A percentile compares a stretch with the other conserved stretches of the same genome.
phyloP scores from a whole-genome alignment of 108 stramenopile species.

The Phaeodactylum tricornutum region DNA sequence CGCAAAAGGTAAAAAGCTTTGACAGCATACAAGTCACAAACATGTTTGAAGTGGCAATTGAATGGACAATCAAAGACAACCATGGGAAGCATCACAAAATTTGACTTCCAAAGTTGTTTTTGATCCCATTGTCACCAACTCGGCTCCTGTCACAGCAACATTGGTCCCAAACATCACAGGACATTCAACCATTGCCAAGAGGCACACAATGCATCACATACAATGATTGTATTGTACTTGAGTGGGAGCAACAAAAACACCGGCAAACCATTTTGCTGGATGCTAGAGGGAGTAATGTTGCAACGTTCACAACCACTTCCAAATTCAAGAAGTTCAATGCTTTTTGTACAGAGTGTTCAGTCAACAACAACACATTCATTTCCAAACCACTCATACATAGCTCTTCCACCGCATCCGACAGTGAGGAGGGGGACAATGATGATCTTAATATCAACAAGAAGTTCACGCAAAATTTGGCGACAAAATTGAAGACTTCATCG shows the following conservation, averaged over 20 bases:
- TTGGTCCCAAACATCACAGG: conserved; percentile 19
- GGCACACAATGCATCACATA: background rate
- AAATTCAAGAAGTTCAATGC: conserved; percentile 11
- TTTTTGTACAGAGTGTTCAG: too few relatives aligned
- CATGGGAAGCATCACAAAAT: conserved; percentile 12
- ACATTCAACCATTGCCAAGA: background rate
- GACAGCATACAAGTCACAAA: background rate
- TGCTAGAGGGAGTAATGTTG: conserved; percentile 6
- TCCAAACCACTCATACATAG: too few relatives aligned
- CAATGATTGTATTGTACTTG: background rate
- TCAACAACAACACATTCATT: too few relatives aligned
- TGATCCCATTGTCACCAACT: conserved; percentile 6
- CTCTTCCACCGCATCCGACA: too few relatives aligned
- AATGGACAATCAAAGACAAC: conserved; percentile 18
- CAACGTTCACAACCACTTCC: conserved; percentile 6
- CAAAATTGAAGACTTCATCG: too few relatives aligned
- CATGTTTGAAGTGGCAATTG: background rate
- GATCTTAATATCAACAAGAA: too few relatives aligned
- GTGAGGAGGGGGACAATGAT: too few relatives aligned
- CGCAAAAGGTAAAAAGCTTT: conserved; percentile 8
- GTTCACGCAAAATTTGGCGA: too few relatives aligned
- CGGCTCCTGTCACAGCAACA: conserved; percentile 29
- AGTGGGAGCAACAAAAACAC: background rate
- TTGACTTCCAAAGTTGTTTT: conserved; percentile 20
- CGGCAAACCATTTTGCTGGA: conserved; percentile 1